Evolutionary conservation across 2,329 filamentous ascomycete species (phyloP).

Genomic region (Colletotrichum cordylinicola): DNA sequence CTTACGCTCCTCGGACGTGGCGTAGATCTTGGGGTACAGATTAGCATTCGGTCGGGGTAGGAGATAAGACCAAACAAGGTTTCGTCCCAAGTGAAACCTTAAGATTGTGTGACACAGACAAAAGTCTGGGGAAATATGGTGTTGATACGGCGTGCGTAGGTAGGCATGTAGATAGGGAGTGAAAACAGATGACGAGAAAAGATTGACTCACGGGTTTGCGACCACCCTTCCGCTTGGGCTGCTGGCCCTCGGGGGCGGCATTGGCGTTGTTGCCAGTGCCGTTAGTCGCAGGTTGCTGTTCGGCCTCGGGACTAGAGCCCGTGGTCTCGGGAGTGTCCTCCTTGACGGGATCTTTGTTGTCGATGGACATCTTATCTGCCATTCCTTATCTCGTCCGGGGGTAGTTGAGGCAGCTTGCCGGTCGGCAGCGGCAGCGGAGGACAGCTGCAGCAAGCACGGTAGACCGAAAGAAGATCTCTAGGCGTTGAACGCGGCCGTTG

Average conservation of each 20-base stretch:
- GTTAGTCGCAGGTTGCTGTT: constrained; percentile 40
- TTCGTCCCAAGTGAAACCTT: constrained; percentile 5
- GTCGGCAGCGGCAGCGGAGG: constrained; percentile 42
- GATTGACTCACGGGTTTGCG: constrained; percentile 88
- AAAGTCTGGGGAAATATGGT: constrained; percentile 8
- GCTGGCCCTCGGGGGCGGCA: constrained; percentile 57
- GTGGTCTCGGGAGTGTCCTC: constrained; percentile 68
- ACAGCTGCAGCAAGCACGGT: constrained; percentile 1
- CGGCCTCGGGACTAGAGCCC: constrained; percentile 65
- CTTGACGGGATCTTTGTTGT: constrained; percentile 61
- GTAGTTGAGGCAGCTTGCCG: constrained; percentile 29
- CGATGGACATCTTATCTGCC: constrained; percentile 73
- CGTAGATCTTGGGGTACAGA: constrained; percentile 77
- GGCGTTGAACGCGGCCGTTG: constrained; percentile 35
- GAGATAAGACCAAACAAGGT: constrained; percentile 15
- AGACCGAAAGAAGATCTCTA: constrained; percentile 11
- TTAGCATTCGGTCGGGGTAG: constrained; percentile 22
- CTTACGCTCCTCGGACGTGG: constrained; percentile 97
- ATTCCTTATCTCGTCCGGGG: constrained; percentile 50
- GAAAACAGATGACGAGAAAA: constrained; percentile 9
- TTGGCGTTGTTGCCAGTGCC: constrained; percentile 34
- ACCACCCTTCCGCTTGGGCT: constrained; percentile 95
- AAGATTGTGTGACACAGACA: constrained; percentile 12
- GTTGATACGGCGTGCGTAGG: not conserved
- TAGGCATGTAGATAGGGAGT: not conserved